phyloP scores from a whole-genome alignment of 768 basidiomycete genomes.

The Calocera viscosa region DNA sequence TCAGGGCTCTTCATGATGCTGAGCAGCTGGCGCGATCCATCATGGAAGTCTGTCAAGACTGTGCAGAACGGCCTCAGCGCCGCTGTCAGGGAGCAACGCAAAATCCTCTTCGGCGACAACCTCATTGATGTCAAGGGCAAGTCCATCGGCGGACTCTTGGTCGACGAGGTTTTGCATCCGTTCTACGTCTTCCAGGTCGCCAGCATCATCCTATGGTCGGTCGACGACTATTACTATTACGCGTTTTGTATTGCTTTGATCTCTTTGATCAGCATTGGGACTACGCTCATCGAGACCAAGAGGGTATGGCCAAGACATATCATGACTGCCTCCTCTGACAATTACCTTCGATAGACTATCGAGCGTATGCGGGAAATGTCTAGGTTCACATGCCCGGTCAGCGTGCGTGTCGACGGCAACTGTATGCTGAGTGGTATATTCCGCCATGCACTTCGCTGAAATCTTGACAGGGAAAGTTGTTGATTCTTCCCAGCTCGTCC shows the following conservation, averaged over 20 bases:
- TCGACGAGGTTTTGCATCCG: conserved; percentile 95
- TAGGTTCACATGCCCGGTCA: conserved; percentile 65
- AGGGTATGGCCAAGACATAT: conserved; percentile 40
- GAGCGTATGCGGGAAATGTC: conserved; percentile 94
- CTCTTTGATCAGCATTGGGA: conserved; percentile 65
- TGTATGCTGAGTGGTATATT: conserved; percentile 37
- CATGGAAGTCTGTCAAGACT: conserved; percentile 48
- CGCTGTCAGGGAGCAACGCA: conserved; percentile 47
- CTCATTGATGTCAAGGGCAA: conserved; percentile 85
- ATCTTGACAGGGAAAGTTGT: conserved; percentile 44
- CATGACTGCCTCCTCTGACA: neutral
- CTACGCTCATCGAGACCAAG: conserved; percentile 84
- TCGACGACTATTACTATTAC: conserved; percentile 95
- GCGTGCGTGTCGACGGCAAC: conserved; percentile 51
- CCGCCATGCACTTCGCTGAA: neutral
- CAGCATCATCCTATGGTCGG: conserved; percentile 82
- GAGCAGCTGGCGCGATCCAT: conserved; percentile 79
- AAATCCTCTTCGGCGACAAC: conserved; percentile 68
- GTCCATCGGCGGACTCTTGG: conserved; percentile 56
- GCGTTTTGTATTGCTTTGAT: conserved; percentile 94
- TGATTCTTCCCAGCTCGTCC: conserved; percentile 70
- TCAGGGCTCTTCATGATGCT: conserved; percentile 72
- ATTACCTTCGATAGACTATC: conserved; percentile 49
- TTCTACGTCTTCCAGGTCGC: conserved; percentile 98
- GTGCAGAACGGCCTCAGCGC: conserved; percentile 55